Evolutionary conservation across 257 asterid species (phyloP).

Genomic region (Ocimum tenuiflorum): DNA sequence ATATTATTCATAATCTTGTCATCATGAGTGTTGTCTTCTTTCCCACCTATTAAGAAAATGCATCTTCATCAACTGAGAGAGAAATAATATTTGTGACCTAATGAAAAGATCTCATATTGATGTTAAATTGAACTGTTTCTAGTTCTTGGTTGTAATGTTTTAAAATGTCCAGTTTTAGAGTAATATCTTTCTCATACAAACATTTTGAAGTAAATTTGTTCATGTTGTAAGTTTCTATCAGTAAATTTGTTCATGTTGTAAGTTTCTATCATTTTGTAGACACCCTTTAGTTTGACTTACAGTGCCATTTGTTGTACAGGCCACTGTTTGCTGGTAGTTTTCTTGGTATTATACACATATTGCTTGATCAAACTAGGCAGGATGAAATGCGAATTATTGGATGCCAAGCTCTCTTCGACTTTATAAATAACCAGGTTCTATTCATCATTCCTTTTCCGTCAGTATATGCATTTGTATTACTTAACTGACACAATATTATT

Average conservation of each 20-base stretch:
- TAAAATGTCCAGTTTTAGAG: neutral
- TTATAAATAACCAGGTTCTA: conserved; percentile 58
- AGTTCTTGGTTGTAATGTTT: neutral
- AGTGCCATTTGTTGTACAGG: conserved; percentile 33
- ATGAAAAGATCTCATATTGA: neutral
- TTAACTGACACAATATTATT: conserved; percentile 23
- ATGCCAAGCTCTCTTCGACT: conserved; percentile 64
- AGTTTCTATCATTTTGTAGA: neutral
- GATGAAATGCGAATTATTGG: conserved; percentile 60
- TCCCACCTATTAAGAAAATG: neutral
- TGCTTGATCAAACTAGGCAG: conserved; percentile 58
- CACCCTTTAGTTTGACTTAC: conserved; percentile 19
- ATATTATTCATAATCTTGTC: neutral
- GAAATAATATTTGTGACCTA: conserved; percentile 1
- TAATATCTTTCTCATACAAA: neutral
- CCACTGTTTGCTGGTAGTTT: conserved; percentile 75
- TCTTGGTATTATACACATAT: conserved; percentile 47
- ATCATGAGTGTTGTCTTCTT: neutral
- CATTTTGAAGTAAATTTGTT: conserved; percentile 1
- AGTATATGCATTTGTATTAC: conserved; percentile 5
- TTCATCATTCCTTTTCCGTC: conserved; percentile 13
- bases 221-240: conserved; percentile 3
- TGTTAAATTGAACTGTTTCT: conserved; percentile 1
- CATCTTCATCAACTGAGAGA: neutral
- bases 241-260: neutral